Evolutionary conservation across 2,329 filamentous ascomycete species (phyloP), one percentile per base, ranked within the genome.

Genomic region (Boeremia lycopersici): DNA sequence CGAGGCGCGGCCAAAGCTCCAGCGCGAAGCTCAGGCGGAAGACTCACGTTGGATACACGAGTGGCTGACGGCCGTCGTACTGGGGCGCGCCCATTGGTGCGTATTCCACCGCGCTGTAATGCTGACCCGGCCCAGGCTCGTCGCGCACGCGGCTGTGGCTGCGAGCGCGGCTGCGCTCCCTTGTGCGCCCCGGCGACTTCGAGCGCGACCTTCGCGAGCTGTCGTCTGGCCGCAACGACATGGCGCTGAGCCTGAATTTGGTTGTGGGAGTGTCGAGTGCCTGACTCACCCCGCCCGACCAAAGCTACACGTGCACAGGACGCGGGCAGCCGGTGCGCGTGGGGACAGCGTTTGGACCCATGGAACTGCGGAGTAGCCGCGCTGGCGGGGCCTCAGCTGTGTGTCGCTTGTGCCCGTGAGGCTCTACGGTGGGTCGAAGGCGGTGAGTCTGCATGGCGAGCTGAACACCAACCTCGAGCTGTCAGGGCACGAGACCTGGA

Each of bases 171-270:
- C 63, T 65, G 58, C 71, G 67, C 62, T 68, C 69, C 59, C 71
- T 69, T 49, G 72, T 59, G 15, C 73, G 65, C 23, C 71, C 73
- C 26, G 72, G 74, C 35, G 77, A 80, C 57, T 78, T 78, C 44
- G 76, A 78, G 34, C 77, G 71, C 45, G 73, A 73, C 7, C 78
- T 75, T 26, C 52, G 52, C 52, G 46, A 55, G 43, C 74, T 60
- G 58, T 78, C 74, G 64, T 78, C 77, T 5, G 74, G 70, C 42
- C 75, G 73, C 44, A 80, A 69, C 39, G 71, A 77, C 75, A 77
- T 77, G 42, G 60, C 3, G 52, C 25, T 26, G 43, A 25, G 19
- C 15, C n/a, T 13, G 17, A 25, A 12, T n/a, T 17, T 26, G 36
- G 40, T 25, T 34, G 49, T 41, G 25, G 40, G 31, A 10, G 11